Conservation (phyloP, 2,329 filamentous ascomycete genomes). For the Ilyonectria robusta region DNA sequence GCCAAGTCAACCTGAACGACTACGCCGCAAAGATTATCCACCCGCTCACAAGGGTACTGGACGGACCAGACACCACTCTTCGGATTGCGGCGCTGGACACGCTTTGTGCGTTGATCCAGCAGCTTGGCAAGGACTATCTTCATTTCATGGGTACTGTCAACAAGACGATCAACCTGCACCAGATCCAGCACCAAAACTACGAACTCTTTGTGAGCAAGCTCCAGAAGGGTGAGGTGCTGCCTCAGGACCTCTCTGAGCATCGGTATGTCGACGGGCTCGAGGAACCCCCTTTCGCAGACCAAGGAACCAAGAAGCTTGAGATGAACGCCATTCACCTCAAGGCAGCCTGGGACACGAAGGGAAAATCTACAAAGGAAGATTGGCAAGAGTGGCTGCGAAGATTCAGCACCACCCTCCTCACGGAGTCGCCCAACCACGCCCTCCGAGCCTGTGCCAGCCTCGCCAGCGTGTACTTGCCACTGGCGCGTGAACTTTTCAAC, state of each 20-base stretch:
- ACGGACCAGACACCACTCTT: conserved; percentile 78
- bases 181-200: conserved; percentile 92
- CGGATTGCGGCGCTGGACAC: conserved; percentile 91
- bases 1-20: conserved; percentile 97
- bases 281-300: conserved; percentile 85
- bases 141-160: conserved; percentile 96
- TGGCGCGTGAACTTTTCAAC: conserved; percentile 96
- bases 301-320: conserved; percentile 92
- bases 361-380: conserved; percentile 97
- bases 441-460: conserved; percentile 92
- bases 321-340: conserved; percentile 99
- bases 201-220: conserved; percentile 92
- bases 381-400: conserved; percentile 99
- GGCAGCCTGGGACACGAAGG: conserved; percentile 95
- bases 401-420: conserved; percentile 94
- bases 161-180: conserved; percentile 83
- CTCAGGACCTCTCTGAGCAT: conserved; percentile 91
- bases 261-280: conserved; percentile 84
- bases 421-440: conserved; percentile 96
- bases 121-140: conserved; percentile 93
- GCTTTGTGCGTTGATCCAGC: conserved; percentile 93
- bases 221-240: conserved; percentile 94
- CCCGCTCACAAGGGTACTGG: conserved; percentile 86
- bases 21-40: conserved; percentile 98
- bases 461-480: conserved; percentile 90